phyloP scores from a whole-genome alignment of 2,329 filamentous ascomycete genomes.

The Scleromitrula shiraiana region DNA sequence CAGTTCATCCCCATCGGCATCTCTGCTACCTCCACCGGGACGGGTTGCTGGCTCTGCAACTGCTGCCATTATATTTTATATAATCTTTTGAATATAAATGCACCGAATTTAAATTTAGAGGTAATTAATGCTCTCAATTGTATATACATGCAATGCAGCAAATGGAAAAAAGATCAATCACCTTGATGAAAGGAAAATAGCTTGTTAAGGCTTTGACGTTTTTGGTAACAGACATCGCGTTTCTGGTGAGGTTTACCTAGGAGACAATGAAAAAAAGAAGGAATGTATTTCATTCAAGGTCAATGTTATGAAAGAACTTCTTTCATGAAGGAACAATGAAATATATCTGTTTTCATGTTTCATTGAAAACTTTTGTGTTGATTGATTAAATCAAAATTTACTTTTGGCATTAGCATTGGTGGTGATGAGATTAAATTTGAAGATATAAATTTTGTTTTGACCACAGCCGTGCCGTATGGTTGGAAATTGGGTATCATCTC shows the following conservation, averaged over 20 bases:
- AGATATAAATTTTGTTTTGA: background rate
- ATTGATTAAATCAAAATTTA: background rate
- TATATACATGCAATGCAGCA: background rate
- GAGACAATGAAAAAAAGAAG: conserved; percentile 5
- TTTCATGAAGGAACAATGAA: conserved; percentile 7
- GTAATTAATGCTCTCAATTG: background rate
- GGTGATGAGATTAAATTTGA: background rate
- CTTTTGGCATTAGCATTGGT: background rate
- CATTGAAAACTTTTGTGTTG: background rate
- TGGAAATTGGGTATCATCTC: too few species aligned
- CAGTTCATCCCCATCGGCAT: background rate
- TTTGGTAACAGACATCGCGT: background rate
- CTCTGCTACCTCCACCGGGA: background rate
- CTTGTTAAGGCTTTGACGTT: background rate
- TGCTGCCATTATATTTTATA: background rate
- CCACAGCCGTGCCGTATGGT: too few species aligned
- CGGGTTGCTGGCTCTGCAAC: background rate
- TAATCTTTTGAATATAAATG: background rate
- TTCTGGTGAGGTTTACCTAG: background rate
- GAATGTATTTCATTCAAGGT: background rate
- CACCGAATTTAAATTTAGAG: background rate
- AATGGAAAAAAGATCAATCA: background rate
- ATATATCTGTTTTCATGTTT: background rate
- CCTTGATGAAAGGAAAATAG: conserved; percentile 3
- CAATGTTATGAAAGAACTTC: background rate